Percentiles rank a stretch among this genome's conserved stretches.
Conservation (phyloP, 2,329 filamentous ascomycete species). For the Pseudogymnoascus sp. region DNA sequence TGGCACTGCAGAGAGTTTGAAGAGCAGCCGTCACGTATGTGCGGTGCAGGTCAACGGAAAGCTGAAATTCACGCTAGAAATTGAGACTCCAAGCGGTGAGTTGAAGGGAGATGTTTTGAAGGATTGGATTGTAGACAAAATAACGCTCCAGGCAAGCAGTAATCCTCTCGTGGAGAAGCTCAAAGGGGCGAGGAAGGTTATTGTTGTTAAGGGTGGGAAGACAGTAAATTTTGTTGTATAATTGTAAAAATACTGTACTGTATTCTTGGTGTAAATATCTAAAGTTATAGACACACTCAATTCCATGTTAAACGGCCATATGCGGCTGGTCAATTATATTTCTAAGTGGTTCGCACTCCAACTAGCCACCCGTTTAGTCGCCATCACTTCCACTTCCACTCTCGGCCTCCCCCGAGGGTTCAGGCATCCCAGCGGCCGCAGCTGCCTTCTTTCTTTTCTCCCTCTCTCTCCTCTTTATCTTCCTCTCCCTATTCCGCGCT, state of each 20-base stretch:
- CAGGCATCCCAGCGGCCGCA: not conserved
- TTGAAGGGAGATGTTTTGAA: constrained; percentile 40
- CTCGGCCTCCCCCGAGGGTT: not conserved
- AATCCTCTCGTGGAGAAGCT: constrained; percentile 36
- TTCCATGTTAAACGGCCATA: not conserved
- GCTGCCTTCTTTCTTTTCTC: constrained; percentile 11
- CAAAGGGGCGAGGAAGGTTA: constrained; percentile 51
- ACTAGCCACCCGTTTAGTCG: not conserved
- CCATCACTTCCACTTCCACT: not conserved
- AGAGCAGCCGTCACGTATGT: constrained; percentile 43
- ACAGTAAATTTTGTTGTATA: constrained; percentile 66
- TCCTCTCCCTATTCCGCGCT: constrained; percentile 48
- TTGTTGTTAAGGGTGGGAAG: constrained; percentile 60
- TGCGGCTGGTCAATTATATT: not conserved
- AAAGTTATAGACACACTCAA: not conserved
- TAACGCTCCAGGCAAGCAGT: constrained; percentile 48
- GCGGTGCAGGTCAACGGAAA: constrained; percentile 80
- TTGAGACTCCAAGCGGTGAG: constrained; percentile 44
- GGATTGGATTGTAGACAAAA: constrained; percentile 53
- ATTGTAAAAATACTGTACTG: not conserved
- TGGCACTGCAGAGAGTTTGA: constrained; percentile 42
- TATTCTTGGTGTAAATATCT: not conserved
- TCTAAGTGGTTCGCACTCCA: not conserved
- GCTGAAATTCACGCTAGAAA: constrained; percentile 58
- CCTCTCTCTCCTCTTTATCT: constrained; percentile 45